A percentile compares a stretch with the other conserved stretches of the same genome.
phyloP scores from a whole-genome alignment of 441 rosid species.

The Populus trichocarpa region DNA sequence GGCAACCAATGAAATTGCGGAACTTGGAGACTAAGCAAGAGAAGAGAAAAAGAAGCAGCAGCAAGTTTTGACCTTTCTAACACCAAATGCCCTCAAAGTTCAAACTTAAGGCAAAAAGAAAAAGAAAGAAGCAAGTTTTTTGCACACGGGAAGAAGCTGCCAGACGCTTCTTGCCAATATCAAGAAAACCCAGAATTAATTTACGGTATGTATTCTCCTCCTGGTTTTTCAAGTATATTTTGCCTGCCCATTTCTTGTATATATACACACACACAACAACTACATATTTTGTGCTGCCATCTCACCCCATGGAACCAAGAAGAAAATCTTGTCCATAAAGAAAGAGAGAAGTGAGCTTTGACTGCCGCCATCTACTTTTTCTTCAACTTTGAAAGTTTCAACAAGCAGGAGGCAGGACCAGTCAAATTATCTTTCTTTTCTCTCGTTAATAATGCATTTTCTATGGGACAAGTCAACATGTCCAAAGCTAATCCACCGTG shows the following conservation, averaged over 20 bases:
- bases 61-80: conserved; percentile 7
- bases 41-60: background rate
- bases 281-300: background rate
- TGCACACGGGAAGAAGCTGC: too few species aligned
- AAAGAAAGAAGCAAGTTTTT: background rate
- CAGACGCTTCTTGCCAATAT: background rate
- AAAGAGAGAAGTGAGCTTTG: conserved; percentile 9
- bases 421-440: conserved; percentile 5
- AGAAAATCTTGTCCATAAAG: background rate
- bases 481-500: background rate
- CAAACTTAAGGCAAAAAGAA: background rate
- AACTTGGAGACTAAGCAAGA: conserved; percentile 19
- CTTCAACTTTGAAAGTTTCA: conserved; percentile 17
- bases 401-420: conserved; percentile 4
- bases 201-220: background rate
- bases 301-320: background rate
- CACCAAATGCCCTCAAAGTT: background rate
- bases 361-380: conserved; percentile 17
- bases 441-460: background rate
- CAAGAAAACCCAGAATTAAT: background rate
- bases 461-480: conserved; percentile 5
- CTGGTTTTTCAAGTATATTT: background rate
- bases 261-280: background rate
- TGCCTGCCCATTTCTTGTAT: background rate
- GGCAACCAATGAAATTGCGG: background rate